These are phyloP conservation scores for Magnolia officinalis DNA, from an alignment of 164 flowering plant genomes.

Conservation along the genomic window DNA sequence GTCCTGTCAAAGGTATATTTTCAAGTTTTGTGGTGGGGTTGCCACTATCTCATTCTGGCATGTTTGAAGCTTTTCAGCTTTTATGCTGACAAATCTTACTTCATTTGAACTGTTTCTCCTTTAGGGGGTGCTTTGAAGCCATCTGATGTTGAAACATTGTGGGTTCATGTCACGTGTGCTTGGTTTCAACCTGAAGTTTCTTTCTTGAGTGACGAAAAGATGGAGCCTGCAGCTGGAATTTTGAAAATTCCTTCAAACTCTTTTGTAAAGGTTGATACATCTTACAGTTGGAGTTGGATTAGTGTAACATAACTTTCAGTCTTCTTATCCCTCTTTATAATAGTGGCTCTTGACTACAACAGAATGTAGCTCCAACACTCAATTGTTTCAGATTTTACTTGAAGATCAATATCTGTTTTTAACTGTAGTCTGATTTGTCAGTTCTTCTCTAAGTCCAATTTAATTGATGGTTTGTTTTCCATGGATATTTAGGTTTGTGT, in stretches of 20 bases:
- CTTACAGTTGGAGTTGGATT: neutral
- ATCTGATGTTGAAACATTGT: slow-evolving; percentile 75
- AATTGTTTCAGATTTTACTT: neutral
- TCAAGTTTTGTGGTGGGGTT: slow-evolving; percentile 3
- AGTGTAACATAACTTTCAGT: neutral
- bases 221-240: slow-evolving; percentile 98
- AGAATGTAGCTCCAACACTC: neutral
- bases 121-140: slow-evolving; percentile 98
- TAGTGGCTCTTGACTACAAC: neutral
- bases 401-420: neutral
- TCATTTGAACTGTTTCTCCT: neutral
- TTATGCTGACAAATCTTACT: neutral
- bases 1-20: slow-evolving; percentile 93
- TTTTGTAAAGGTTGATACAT: slow-evolving; percentile 62
- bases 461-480: slow-evolving; percentile 1
- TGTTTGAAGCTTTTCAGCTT: neutral
- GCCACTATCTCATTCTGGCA: neutral
- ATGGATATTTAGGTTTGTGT: slow-evolving; percentile 62
- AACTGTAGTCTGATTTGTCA: neutral
- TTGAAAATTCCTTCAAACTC: slow-evolving; percentile 69
- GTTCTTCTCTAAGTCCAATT: neutral
- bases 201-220: slow-evolving; percentile 75
- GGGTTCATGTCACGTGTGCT: slow-evolving; percentile 99
- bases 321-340: neutral
- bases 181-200: slow-evolving; percentile 97